These are phyloP conservation scores for Aegilops longissima DNA, from an alignment of 176 grass and related monocot genomes.

Conservation along the genomic window DNA sequence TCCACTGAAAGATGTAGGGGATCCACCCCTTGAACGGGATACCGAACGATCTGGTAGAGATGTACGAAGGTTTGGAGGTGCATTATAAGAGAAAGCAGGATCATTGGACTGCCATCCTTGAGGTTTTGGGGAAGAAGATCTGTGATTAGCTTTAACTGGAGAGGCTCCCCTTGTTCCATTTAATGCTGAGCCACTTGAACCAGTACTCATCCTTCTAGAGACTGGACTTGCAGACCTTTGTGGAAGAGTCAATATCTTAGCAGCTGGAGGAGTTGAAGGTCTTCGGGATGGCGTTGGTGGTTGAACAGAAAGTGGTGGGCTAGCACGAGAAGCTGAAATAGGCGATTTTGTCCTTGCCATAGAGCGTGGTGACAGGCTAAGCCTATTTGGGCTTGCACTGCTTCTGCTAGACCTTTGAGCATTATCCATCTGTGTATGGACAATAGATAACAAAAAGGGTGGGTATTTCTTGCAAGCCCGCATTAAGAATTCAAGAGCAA, in stretches of 20 bases:
- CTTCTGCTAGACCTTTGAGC: constrained; percentile 72
- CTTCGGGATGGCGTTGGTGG: constrained; percentile 48
- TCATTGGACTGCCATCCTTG: constrained; percentile 71
- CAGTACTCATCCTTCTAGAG: constrained; percentile 70
- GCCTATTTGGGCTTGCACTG: constrained; percentile 79
- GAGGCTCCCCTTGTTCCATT: constrained; percentile 66
- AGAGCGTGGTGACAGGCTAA: constrained; percentile 70
- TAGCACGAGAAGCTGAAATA: constrained; percentile 68
- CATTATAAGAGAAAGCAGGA: constrained; percentile 70
- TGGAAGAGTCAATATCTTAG: constrained; percentile 58
- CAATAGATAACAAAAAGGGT: constrained; percentile 10
- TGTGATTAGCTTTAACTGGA: constrained; percentile 53
- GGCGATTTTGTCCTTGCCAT: constrained; percentile 56
- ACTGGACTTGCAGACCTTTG: constrained; percentile 73
- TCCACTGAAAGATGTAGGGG: constrained; percentile 59
- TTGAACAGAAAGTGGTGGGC: constrained; percentile 52
- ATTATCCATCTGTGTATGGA: constrained; percentile 55
- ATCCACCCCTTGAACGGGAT: constrained; percentile 67
- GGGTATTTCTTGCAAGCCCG: background rate
- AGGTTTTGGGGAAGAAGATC: constrained; percentile 73
- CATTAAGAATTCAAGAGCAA: constrained; percentile 21
- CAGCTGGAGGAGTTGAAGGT: constrained; percentile 60
- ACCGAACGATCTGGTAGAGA: constrained; percentile 65
- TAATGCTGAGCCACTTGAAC: constrained; percentile 41
- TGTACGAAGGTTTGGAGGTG: constrained; percentile 78